Evolutionary conservation across 2,329 filamentous ascomycete species (phyloP).

Genomic region (Hirsutella thompsonii): DNA sequence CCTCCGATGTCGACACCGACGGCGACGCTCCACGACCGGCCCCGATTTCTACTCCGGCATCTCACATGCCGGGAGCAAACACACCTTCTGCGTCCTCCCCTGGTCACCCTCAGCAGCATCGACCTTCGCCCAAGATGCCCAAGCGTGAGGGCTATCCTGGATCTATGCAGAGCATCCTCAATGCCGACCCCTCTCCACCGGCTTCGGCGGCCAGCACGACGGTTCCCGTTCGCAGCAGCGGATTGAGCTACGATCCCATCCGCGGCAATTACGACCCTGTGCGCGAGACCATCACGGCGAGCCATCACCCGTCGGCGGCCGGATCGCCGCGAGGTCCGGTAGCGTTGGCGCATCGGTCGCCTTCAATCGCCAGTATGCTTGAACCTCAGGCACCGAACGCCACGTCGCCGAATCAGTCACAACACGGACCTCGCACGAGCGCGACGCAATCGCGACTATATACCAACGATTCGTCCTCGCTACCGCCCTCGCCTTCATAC

Average conservation of each 20-base stretch:
- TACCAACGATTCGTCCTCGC: constrained; percentile 20
- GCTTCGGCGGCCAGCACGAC: constrained; percentile 26
- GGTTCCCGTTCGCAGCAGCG: constrained; percentile 47
- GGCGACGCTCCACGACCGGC: constrained; percentile 13
- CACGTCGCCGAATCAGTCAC: constrained; percentile 16
- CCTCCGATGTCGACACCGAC: constrained; percentile 23
- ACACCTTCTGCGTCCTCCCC: constrained; percentile 7
- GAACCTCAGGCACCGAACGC: constrained; percentile 34
- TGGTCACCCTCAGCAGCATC: constrained; percentile 17
- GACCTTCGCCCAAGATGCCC: constrained; percentile 30
- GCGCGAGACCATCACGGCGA: constrained; percentile 44
- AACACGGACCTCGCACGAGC: constrained; percentile 13
- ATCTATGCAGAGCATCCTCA: constrained; percentile 44
- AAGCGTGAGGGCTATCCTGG: constrained; percentile 38
- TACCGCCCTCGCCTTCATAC: constrained; percentile 30
- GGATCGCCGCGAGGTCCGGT: constrained; percentile 34
- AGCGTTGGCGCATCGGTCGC: constrained; percentile 41
- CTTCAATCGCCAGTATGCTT: constrained; percentile 82
- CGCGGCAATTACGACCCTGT: constrained; percentile 60
- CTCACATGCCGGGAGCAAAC: constrained; percentile 9
- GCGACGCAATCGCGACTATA: constrained; percentile 17
- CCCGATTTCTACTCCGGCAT: constrained; percentile 16
- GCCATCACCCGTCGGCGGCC: constrained; percentile 30
- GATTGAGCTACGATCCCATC: constrained; percentile 83
- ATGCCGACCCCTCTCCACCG: constrained; percentile 32